These are phyloP conservation scores for Datisca glomerata DNA, from an alignment of 306 rosid genomes.

Conservation along the genomic window DNA sequence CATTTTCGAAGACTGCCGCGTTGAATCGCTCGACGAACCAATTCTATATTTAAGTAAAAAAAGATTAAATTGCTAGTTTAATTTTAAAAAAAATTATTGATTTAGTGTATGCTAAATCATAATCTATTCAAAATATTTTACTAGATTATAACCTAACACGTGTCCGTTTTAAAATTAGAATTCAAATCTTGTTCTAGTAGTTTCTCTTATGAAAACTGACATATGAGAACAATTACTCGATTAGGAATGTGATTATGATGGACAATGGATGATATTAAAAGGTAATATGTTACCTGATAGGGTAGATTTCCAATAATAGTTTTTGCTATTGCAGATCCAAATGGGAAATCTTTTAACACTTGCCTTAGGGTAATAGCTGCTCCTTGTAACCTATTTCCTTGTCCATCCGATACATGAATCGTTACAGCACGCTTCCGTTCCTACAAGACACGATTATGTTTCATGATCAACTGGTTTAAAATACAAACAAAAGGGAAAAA, in stretches of 20 bases:
- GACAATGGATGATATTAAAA: not conserved
- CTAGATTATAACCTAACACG: no score
- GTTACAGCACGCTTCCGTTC: conserved; percentile 66
- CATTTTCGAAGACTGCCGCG: conserved; percentile 82
- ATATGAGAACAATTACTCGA: not conserved
- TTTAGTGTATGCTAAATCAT: no score
- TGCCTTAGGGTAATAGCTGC: conserved; percentile 37
- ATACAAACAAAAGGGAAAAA: no score
- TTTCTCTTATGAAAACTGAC: no score
- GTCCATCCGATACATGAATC: conserved; percentile 51
- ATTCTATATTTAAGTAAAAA: no score
- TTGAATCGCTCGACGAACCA: conserved; percentile 84
- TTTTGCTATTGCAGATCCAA: conserved; percentile 85
- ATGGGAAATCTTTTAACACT: conserved; percentile 64
- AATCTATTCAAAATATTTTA: no score
- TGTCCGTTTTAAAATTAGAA: no score
- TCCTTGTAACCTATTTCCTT: conserved; percentile 50
- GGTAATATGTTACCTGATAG: conserved; percentile 44
- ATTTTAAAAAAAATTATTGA: no score
- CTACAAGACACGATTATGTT: conserved; percentile 22
- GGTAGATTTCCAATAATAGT: conserved; percentile 66
- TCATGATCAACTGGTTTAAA: no score
- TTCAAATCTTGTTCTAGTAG: no score
- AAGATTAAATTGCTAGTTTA: no score
- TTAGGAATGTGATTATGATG: not conserved